Evolutionary conservation across 208 protist species (phyloP).

Genomic region (Leishmania amazonensis): DNA sequence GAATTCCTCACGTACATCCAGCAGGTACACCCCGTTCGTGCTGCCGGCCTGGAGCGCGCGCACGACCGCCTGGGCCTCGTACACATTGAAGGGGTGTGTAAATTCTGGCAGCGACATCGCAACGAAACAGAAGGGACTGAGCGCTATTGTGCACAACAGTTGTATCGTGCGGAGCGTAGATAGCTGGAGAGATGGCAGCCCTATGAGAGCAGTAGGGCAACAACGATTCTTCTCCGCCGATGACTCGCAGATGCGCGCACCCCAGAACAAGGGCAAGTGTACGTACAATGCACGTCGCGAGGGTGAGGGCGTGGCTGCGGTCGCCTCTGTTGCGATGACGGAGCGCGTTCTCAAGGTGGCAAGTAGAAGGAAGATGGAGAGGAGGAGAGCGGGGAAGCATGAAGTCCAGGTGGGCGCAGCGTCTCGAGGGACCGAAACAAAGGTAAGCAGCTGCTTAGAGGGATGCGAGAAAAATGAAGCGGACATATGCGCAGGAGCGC

Average conservation of each 20-base stretch:
- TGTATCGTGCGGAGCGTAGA: not conserved
- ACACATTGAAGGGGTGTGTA: constrained; percentile 38
- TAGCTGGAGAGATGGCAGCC: not conserved
- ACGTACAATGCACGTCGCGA: not conserved
- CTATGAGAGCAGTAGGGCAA: not conserved
- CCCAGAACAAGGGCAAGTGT: not conserved
- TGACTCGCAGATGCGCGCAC: not conserved
- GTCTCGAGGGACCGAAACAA: not conserved
- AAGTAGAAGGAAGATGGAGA: not conserved
- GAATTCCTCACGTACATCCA: constrained; percentile 66
- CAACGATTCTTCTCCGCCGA: not conserved
- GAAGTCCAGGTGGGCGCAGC: not conserved
- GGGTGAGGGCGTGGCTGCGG: not conserved
- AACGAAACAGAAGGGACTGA: not conserved
- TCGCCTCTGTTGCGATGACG: not conserved
- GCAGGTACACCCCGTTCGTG: constrained; percentile 42
- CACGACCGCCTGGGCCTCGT: constrained; percentile 62
- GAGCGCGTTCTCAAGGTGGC: not conserved
- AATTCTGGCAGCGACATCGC: constrained; percentile 33
- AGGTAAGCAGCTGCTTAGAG: not conserved
- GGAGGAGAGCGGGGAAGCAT: not conserved
- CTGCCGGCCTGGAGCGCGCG: constrained; percentile 47
- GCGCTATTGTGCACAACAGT: not conserved
- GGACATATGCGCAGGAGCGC: not conserved
- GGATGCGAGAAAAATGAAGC: no score